Percentiles rank a stretch among this genome's conserved stretches.
phyloP scores from a whole-genome alignment of 2,329 filamentous ascomycete species.

The Metarhizium robertsii region DNA sequence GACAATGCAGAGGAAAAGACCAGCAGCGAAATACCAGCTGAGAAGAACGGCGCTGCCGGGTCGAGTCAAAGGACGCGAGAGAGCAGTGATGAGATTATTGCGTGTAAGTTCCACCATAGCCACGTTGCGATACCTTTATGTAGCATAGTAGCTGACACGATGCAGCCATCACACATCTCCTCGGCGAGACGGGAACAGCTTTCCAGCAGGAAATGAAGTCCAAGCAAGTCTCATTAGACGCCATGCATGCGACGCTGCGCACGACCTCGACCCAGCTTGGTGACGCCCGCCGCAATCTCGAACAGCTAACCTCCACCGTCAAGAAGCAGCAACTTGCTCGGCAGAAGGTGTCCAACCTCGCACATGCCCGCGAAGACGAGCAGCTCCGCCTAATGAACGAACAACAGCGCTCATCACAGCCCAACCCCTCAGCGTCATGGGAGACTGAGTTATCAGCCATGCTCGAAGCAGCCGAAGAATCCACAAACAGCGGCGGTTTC shows the following conservation, averaged over 20 bases:
- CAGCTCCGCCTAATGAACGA: conserved; percentile 38
- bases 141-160: neutral
- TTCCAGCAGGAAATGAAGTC: conserved; percentile 73
- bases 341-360: conserved; percentile 71
- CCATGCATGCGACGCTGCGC: conserved; percentile 70
- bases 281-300: conserved; percentile 65
- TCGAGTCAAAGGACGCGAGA: conserved; percentile 53
- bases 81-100: conserved; percentile 70
- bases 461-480: conserved; percentile 33
- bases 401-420: conserved; percentile 29
- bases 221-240: conserved; percentile 77
- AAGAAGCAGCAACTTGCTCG: conserved; percentile 55
- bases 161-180: conserved; percentile 69
- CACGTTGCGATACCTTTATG: neutral
- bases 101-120: conserved; percentile 46
- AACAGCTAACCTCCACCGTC: conserved; percentile 57
- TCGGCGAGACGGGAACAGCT: conserved; percentile 68
- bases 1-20: conserved; percentile 40
- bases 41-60: conserved; percentile 34
- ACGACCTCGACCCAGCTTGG: conserved; percentile 71
- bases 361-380: conserved; percentile 63
- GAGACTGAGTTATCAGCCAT: conserved; percentile 43
- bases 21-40: conserved; percentile 32
- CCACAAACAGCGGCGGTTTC: conserved; percentile 21
- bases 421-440: conserved; percentile 39